Evolutionary conservation across 768 basidiomycete species (phyloP).

Genomic region (Cystofilobasidium bisporidii): DNA sequence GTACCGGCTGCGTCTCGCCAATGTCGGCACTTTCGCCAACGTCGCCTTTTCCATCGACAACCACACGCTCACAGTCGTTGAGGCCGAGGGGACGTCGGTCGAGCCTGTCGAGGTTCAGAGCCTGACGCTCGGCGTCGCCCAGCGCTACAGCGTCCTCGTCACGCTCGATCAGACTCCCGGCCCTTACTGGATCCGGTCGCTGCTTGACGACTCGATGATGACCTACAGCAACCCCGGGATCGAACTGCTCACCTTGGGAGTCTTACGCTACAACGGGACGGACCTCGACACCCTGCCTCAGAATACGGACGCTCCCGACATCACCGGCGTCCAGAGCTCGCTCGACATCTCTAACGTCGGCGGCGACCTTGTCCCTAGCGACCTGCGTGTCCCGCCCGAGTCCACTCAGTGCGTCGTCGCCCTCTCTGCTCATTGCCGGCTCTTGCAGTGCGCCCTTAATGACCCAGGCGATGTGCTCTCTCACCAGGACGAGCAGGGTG

Average conservation of each 20-base stretch:
- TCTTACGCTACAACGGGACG: slow-evolving; percentile 17
- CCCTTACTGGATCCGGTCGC: slow-evolving; percentile 33
- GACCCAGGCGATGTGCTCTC: no score
- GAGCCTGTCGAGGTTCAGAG: slow-evolving; percentile 42
- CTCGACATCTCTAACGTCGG: slow-evolving; percentile 15
- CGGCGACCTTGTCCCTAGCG: slow-evolving; percentile 9
- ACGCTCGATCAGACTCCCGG: slow-evolving; percentile 42
- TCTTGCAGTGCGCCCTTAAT: no score
- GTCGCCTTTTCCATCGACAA: slow-evolving; percentile 28
- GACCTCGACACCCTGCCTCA: not conserved
- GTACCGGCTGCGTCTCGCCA: slow-evolving; percentile 28
- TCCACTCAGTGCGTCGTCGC: slow-evolving; percentile 3
- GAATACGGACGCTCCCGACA: not conserved
- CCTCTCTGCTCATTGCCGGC: no score
- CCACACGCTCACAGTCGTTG: slow-evolving; percentile 44
- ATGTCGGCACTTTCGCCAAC: slow-evolving; percentile 24
- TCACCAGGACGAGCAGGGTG: not conserved
- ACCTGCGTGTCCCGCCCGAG: not conserved
- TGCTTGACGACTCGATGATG: not conserved
- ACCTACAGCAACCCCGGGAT: slow-evolving; percentile 6
- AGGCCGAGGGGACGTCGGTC: slow-evolving; percentile 47
- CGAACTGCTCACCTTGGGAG: not conserved
- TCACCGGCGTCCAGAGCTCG: not conserved
- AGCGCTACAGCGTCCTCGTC: slow-evolving; percentile 49
- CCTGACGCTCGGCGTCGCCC: slow-evolving; percentile 45